Evolutionary conservation across 2,329 filamentous ascomycete genomes (phyloP), one percentile per base, ranked within the genome.

Genomic region (Bipolaris cookei): DNA sequence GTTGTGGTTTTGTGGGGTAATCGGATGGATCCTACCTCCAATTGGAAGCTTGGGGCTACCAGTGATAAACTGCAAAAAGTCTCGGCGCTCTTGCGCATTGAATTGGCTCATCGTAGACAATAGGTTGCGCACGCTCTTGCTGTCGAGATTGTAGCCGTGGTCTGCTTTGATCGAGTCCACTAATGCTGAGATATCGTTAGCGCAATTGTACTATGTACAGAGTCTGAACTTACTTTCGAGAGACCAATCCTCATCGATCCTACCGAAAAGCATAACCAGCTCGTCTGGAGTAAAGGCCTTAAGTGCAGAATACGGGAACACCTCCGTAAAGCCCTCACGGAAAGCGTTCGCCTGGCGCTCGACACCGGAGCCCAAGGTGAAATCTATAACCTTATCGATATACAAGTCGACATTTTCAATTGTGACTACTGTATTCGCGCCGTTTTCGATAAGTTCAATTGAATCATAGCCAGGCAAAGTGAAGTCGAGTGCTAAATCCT

Each of bases 91-190:
- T 42, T 87, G 78, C 1, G 84, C 78, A 6, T 84, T 85, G 51
- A 97, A 84, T 73, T 96, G 90, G 74, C 92, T 97, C 95, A 99
- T 98, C 8, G 89, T 89, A 70, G 97, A 92, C 16, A 99, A 83
- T 64, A 99, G 77, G 69, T 99, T 98, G 69, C 89, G 92, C 45
- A 99, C 92, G 71, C 90, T 97, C 80, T 89, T 91, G 82, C 94
- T 98, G 74, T 99, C 95, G 86, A 99, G 95, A 69, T 98, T 99
- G 81, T 91, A 99, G 7, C 95, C 95, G 74, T 99, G 95, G 69
- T 99, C 95, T 25, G 95, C 95, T 80, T 99, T 99, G 80, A 99
- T 94, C 0, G 94, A 97, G 73, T 99, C 95, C 86, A 96, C 96
- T 38, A 99, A 86, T 58, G 95, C 91, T 95, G 67, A 2, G 50